A percentile compares a stretch with the other conserved stretches of the same genome.
These are phyloP conservation scores for Limonium bicolor DNA, from an alignment of 148 eudicot genomes.

Conservation along the genomic window DNA sequence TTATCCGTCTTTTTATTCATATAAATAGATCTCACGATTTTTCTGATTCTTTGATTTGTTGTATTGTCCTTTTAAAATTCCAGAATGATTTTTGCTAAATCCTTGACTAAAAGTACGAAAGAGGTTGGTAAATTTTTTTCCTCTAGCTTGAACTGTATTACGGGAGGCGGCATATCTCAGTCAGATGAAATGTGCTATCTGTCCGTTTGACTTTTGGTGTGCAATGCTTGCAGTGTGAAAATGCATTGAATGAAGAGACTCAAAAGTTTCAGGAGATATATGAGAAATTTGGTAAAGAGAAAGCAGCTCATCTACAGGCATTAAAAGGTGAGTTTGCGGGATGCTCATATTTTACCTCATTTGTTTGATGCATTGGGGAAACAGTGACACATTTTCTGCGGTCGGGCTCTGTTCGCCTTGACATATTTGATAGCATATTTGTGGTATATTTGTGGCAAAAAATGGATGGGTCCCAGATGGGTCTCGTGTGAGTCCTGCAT, in stretches of 20 bases:
- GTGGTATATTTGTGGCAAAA: neutral
- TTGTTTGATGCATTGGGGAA: neutral
- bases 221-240: constrained; percentile 72
- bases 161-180: too few species aligned
- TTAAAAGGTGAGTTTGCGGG: constrained; percentile 41
- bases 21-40: neutral
- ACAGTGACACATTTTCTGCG: neutral
- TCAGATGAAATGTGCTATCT: too few species aligned
- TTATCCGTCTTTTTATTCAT: neutral
- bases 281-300: constrained; percentile 72
- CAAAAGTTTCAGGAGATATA: constrained; percentile 55
- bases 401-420: too few species aligned
- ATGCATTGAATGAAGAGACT: constrained; percentile 54
- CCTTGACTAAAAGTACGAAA: constrained; percentile 71
- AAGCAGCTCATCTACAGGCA: constrained; percentile 55
- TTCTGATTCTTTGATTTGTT: neutral
- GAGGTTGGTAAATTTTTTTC: constrained; percentile 48
- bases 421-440: too few species aligned
- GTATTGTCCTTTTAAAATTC: neutral
- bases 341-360: neutral
- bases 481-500: too few species aligned
- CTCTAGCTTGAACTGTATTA: too few species aligned
- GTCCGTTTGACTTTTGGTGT: too few species aligned
- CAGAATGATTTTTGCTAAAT: constrained; percentile 75
- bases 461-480: too few species aligned